Evolutionary conservation across 2,329 filamentous ascomycete genomes (phyloP).

Genomic region (Nemania sp.): DNA sequence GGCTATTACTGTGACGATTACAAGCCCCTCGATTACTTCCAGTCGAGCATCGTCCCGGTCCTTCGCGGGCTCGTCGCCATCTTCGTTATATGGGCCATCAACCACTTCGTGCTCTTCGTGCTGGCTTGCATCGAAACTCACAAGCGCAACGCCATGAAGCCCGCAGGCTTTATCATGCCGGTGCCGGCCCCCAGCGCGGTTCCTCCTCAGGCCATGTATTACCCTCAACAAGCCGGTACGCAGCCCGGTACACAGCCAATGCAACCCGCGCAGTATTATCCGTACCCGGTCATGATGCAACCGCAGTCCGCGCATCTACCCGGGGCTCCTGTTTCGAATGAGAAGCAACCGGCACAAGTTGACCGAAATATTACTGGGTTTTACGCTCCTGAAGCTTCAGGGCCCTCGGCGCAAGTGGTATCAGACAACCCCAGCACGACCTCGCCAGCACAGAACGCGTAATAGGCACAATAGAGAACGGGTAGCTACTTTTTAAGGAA

Average conservation of each 20-base stretch:
- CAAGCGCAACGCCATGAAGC: slow-evolving; percentile 45
- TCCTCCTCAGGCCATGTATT: slow-evolving; percentile 38
- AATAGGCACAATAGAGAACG: background rate
- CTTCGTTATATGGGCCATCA: slow-evolving; percentile 78
- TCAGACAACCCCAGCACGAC: background rate
- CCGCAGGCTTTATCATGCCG: slow-evolving; percentile 40
- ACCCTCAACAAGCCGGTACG: slow-evolving; percentile 33
- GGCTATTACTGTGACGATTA: slow-evolving; percentile 39
- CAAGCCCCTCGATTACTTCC: slow-evolving; percentile 20
- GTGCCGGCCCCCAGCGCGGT: background rate
- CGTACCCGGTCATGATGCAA: slow-evolving; percentile 42
- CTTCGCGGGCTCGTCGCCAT: slow-evolving; percentile 73
- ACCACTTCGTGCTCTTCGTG: slow-evolving; percentile 85
- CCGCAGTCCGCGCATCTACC: slow-evolving; percentile 34
- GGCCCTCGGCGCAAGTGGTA: slow-evolving; percentile 1
- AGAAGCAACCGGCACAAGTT: slow-evolving; percentile 51
- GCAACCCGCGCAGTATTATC: slow-evolving; percentile 38
- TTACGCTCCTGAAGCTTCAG: slow-evolving; percentile 42
- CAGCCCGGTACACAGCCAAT: slow-evolving; percentile 32
- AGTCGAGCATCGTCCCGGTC: slow-evolving; percentile 49
- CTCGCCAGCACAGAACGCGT: background rate
- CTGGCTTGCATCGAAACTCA: slow-evolving; percentile 51
- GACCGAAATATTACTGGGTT: slow-evolving; percentile 49
- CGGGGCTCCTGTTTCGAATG: slow-evolving; percentile 11
- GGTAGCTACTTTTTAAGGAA: background rate